Evolutionary conservation across 2,329 filamentous ascomycete genomes (phyloP), one percentile per base, ranked within the genome.

Genomic region (Periconia macrospinosa): DNA sequence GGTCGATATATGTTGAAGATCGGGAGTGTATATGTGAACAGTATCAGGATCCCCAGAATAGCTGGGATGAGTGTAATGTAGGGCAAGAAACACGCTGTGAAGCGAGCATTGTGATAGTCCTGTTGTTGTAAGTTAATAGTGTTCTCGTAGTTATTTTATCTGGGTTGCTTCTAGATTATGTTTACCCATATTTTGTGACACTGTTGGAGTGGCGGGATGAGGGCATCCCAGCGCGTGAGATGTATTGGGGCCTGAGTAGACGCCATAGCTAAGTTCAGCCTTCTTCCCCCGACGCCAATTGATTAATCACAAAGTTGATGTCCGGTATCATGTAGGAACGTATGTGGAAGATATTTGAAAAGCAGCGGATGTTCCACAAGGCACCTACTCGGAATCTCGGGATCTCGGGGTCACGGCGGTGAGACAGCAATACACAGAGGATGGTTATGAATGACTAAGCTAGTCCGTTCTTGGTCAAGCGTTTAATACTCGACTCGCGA

Each of bases 1-100:
- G 83, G 79, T 41, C 74, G 70, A 62, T 69, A 71, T 6, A 57
- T 50, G n/a, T 63, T 55, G 2, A 74, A 54, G 3, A 74, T 47
- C 27, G 66, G 57, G 3, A 77, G 37, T 6, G 67, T 58, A 54
- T 76, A 73, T 8, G 58, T 59, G n/a, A 77, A 46, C 2, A 78
- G 56, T n/a, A 78, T 57, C 17, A 75, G 35, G 23, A 61, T 68
- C 41, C 67, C 73, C 15, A 77, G 44, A 6, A 73, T 50, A 9
- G 70, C 69, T 41, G 76, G 76, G 18, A 77, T 46, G 13, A 64
- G 62, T n/a, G 71, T 65, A 14, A 78, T 57, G 44, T 73, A 66
- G 9, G 76, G 75, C 6, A 74, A 55, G 58, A 76, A 76, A 56
- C 76, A 79, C 55, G 65, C 60, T 14, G 67, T 60, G 50, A 79